A percentile compares a stretch with the other conserved stretches of the same genome.
Conservation (phyloP, 2,329 filamentous ascomycete genomes). For the Penicillium thymicola region DNA sequence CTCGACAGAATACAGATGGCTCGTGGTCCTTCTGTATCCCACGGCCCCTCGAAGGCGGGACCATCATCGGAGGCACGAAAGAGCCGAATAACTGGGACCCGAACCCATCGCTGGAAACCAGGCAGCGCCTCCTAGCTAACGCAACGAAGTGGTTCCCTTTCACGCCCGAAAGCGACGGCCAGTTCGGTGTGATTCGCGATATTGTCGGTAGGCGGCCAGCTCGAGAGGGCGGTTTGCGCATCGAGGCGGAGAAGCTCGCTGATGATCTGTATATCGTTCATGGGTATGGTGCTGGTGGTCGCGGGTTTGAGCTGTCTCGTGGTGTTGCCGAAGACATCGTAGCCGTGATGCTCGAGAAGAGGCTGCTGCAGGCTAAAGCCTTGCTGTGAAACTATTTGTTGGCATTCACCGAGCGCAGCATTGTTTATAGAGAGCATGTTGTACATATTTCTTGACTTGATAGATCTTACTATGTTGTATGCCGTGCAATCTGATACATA, state of each 20-base stretch:
- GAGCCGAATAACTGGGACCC: conserved; percentile 57
- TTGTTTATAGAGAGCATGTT: not conserved
- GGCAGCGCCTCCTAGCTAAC: conserved; percentile 47
- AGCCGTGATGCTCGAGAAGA: conserved; percentile 35
- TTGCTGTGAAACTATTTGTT: conserved; percentile 18
- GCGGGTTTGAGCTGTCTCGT: conserved; percentile 62
- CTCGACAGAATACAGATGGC: conserved; percentile 61
- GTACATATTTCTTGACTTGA: not conserved
- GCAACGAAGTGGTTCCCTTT: conserved; percentile 44
- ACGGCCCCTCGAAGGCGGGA: conserved; percentile 60
- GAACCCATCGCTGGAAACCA: conserved; percentile 47
- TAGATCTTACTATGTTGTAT: not conserved
- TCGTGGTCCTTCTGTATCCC: conserved; percentile 63
- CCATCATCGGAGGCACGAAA: conserved; percentile 65
- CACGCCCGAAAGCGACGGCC: conserved; percentile 30
- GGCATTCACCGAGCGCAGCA: not conserved
- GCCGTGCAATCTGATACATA: not conserved
- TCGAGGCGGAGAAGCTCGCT: conserved; percentile 49
- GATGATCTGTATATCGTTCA: conserved; percentile 44
- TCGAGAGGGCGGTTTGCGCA: conserved; percentile 48
- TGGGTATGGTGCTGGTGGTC: conserved; percentile 59
- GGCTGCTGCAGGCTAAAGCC: conserved; percentile 22
- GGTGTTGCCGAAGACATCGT: conserved; percentile 55
- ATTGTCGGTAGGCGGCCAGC: conserved; percentile 47
- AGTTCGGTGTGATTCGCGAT: conserved; percentile 46